Evolutionary conservation across 768 basidiomycete genomes (phyloP), one percentile per base, ranked within the genome.

Genomic region (Trametes cingulata): DNA sequence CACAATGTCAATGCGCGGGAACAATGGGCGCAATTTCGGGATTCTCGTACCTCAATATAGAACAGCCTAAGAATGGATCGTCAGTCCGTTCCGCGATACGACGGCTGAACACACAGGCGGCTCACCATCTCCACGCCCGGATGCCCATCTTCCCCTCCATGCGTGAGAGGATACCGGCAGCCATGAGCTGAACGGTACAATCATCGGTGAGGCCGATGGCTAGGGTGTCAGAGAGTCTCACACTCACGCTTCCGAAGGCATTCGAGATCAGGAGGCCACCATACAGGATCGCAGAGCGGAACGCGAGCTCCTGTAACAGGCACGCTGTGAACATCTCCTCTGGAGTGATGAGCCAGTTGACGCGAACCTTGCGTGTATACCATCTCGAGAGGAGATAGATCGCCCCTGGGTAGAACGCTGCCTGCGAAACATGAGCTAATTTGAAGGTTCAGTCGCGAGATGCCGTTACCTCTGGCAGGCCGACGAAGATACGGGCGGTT

Each of bases 121-220:
- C 75, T 60, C 61, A 85, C 85, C 84, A 91, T 76, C 85, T 68
- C 89, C 89, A 91, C 10, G 86, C 87, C 27, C 84, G 69, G 41
- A 88, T 84, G 1, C 88, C 88, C 4, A 81, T 74, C 51, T 77
- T 78, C 1, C 86, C 88, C 61, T 91, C 81, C 88, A 91, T 87
- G 42, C 77, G 79, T 1, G 77, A 74, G 15, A 93, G 77, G 54
- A 91, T 87, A 12, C 86, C 89, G n/a, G 88, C 88, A 15, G 88
- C 90, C 67, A 90, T 82, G 7, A 90, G 69, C 83, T 88, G 60
- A 19, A 41, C 14, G 10, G 36, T 60, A 39, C 1, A 37, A 42
- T 9, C 3, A 5, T 6, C 41, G 37, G 6, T n/a, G 13, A 3
- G 22, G 20, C 27, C 14, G 20, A 37, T 15, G 29, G 15, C 35